A percentile compares a stretch with the other conserved stretches of the same genome.
phyloP scores from a whole-genome alignment of 2,329 filamentous ascomycete species.

The Fusarium coffeatum region DNA sequence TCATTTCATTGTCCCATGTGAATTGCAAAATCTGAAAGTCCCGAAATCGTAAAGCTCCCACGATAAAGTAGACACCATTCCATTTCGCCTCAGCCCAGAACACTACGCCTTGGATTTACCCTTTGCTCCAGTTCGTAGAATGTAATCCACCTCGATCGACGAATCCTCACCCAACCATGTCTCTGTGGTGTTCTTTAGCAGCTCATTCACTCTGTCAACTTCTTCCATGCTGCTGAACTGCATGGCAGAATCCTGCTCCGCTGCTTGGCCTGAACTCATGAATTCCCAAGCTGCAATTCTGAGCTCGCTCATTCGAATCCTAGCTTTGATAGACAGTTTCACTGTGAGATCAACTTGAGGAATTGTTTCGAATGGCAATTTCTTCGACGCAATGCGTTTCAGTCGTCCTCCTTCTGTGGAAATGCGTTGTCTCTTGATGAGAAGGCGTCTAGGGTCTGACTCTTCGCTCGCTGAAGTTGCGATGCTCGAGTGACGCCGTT shows the following conservation, averaged over 20 bases:
- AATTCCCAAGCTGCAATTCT: constrained; percentile 19
- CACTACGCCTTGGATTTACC: constrained; percentile 42
- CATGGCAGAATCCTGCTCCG: constrained; percentile 21
- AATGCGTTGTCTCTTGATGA: constrained; percentile 37
- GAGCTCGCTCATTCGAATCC: constrained; percentile 17
- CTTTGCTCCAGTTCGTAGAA: constrained; percentile 42
- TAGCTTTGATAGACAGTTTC: constrained; percentile 18
- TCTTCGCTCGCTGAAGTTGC: constrained; percentile 2
- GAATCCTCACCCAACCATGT: constrained; percentile 37
- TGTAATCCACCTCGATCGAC: constrained; percentile 43
- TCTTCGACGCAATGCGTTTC: constrained; percentile 40
- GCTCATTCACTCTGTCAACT: constrained; percentile 36
- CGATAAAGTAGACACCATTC: constrained; percentile 4
- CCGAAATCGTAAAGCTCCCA: constrained; percentile 5
- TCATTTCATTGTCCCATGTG: background rate
- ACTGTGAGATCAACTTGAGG: constrained; percentile 34
- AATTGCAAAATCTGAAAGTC: constrained; percentile 1
- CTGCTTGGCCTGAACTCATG: constrained; percentile 12
- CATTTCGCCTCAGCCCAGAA: constrained; percentile 17
- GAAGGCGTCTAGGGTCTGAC: constrained; percentile 35
- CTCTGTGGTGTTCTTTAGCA: constrained; percentile 35
- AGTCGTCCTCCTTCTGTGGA: constrained; percentile 27
- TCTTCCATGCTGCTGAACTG: constrained; percentile 43
- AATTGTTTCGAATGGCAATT: constrained; percentile 46
- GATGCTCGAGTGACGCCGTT: constrained; percentile 16